Conservation (phyloP, 2,329 filamentous ascomycete genomes). For the Apiospora kogelbergensis region DNA sequence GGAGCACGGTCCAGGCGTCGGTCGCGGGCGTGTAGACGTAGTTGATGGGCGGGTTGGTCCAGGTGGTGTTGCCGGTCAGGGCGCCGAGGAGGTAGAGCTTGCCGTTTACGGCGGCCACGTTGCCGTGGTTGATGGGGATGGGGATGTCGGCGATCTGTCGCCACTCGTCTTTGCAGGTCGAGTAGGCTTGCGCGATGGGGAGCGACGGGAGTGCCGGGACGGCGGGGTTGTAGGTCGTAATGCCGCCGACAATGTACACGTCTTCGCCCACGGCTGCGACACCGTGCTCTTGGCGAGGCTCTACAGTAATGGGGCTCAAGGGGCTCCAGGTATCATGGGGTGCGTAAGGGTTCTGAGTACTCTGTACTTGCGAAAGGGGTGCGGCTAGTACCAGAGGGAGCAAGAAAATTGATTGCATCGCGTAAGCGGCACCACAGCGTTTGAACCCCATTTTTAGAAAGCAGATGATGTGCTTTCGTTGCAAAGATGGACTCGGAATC, state of each 20-base stretch:
- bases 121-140: conserved; percentile 37
- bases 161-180: not conserved
- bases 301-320: not conserved
- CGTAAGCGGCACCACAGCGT: not conserved
- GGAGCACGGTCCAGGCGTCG: conserved; percentile 29
- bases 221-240: conserved; percentile 7
- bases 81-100: conserved; percentile 41
- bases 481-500: not conserved
- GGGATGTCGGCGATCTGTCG: conserved; percentile 11
- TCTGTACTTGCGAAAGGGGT: not conserved
- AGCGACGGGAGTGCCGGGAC: not conserved
- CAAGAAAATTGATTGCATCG: not conserved
- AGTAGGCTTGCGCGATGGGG: not conserved
- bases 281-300: conserved; percentile 15
- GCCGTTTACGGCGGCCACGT: conserved; percentile 34
- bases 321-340: not conserved
- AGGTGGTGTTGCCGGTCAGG: conserved; percentile 27
- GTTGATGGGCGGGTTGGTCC: conserved; percentile 10
- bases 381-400: not conserved
- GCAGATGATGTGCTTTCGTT: not conserved
- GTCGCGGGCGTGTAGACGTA: conserved; percentile 28
- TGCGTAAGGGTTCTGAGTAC: no score
- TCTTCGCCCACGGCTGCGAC: conserved; percentile 15
- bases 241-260: conserved; percentile 16
- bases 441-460: not conserved